Evolutionary conservation across 805 yeast genomes (phyloP), one percentile per base, ranked within the genome.

Genomic region (Schizosaccharomyces cryophilus): DNA sequence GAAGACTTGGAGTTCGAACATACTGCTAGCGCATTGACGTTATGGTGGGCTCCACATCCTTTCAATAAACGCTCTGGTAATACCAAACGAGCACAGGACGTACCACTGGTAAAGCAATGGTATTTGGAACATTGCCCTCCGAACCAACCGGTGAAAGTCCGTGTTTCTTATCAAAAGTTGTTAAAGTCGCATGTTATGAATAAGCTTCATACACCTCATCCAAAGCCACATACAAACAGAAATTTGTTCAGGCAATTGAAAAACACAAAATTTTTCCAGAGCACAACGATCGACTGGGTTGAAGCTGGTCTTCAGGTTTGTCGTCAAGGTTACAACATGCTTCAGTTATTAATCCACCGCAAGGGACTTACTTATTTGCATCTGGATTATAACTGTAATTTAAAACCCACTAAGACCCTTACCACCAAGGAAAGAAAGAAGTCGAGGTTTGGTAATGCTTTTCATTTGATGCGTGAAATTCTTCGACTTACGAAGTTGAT

Each of bases 261-360:
- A 62, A 75, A 78, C 58, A 93, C 98, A 0, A 89, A 87, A 67
- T 93, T 80, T 69, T 93, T 93, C 71, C 95, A 87, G 68, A 83
- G 85, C 66, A 90, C 98, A 0, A 78, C 89, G 0, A 82, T 93
- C 60, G 98, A 93, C 71, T 93, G 99, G 99, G 93, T 90, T 2
- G 99, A 93, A 70, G 98, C 97, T 0, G 98, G 96, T 35, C 74
- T 93, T 62, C 97, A 93, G 72, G 81, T 93, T 2, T 85, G 95
- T 67, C 79, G 81, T 47, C 99, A 93, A 71, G 98, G 98, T 2
- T 86, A 83, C 71, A 90, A 87, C 66, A 89, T 90, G 95, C 76
- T 93, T 58, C 89, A 88, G 70, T 73, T 93, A 42, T 74, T 93
- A 65, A 87, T 93, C 60, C 97, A 93, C 70, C 80, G 88, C 67